Evolutionary conservation across 2,329 filamentous ascomycete genomes (phyloP).

Genomic region (Geoglossum cookeanum): DNA sequence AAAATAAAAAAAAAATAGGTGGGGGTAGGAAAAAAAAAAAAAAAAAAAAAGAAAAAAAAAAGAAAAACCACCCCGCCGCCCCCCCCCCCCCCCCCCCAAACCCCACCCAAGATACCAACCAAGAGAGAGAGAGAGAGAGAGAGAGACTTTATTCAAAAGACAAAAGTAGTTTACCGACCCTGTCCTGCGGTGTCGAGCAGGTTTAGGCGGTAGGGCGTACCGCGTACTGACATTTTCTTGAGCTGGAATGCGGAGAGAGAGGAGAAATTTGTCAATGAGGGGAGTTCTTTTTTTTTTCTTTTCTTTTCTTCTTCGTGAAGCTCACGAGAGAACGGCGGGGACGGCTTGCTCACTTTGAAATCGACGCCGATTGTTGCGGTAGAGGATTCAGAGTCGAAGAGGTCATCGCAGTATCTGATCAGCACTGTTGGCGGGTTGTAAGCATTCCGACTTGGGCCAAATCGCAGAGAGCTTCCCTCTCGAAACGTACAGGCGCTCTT

Average conservation of each 20-base stretch:
- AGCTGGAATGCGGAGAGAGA: slow-evolving; percentile 18
- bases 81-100: too few species aligned
- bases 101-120: too few species aligned
- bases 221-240: slow-evolving; percentile 33
- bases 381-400: slow-evolving; percentile 35
- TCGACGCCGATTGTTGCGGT: slow-evolving; percentile 39
- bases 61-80: too few species aligned
- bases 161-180: slow-evolving; percentile 7
- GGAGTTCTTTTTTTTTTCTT: too few species aligned
- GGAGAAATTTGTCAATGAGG: slow-evolving; percentile 10
- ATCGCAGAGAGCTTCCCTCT: not conserved
- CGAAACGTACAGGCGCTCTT: slow-evolving; percentile 32
- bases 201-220: slow-evolving; percentile 32
- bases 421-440: slow-evolving; percentile 23
- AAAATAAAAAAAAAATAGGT: too few species aligned
- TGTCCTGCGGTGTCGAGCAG: slow-evolving; percentile 30
- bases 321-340: too few species aligned
- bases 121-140: too few species aligned
- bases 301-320: too few species aligned
- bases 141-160: too few species aligned
- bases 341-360: slow-evolving; percentile 16
- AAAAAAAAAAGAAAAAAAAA: too few species aligned
- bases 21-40: too few species aligned
- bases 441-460: slow-evolving; percentile 1
- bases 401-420: slow-evolving; percentile 36